Conservation (phyloP, 495 filamentous ascomycete species). For the Annulohypoxylon maeteangense region DNA sequence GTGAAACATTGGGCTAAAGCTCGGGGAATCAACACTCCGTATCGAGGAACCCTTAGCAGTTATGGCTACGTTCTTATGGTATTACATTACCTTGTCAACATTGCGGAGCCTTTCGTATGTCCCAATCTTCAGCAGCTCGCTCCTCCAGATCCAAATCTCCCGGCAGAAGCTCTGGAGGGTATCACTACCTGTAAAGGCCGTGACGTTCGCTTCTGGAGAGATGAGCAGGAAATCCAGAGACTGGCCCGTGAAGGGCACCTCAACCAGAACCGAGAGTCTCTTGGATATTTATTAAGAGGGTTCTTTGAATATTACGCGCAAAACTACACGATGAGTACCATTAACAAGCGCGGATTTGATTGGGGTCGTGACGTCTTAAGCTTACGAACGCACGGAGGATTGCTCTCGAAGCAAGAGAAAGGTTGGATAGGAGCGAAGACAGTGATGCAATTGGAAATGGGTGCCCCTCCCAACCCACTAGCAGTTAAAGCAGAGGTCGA, state of each 20-base stretch:
- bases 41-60: conserved; percentile 81
- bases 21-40: conserved; percentile 82
- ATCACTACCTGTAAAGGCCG: conserved; percentile 63
- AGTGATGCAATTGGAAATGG: conserved; percentile 48
- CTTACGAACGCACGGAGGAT: conserved; percentile 73
- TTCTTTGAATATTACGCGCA: conserved; percentile 87
- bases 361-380: conserved; percentile 79
- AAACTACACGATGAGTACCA: conserved; percentile 54
- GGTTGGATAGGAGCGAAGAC: conserved; percentile 81
- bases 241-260: conserved; percentile 62
- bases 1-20: conserved; percentile 86
- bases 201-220: conserved; percentile 73
- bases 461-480: conserved; percentile 14
- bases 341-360: conserved; percentile 63
- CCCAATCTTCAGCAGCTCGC: conserved; percentile 76
- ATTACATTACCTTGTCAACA: conserved; percentile 87
- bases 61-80: conserved; percentile 94
- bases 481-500: conserved; percentile 26
- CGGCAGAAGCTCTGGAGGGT: conserved; percentile 54
- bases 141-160: conserved; percentile 53
- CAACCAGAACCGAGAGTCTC: conserved; percentile 67
- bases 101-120: conserved; percentile 78
- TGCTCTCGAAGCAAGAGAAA: conserved; percentile 75
- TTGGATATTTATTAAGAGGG: conserved; percentile 73
- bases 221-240: conserved; percentile 68